Evolutionary conservation across 1,284 basidiomycete species (phyloP).

Genomic region (Cutaneotrichosporon sp.): DNA sequence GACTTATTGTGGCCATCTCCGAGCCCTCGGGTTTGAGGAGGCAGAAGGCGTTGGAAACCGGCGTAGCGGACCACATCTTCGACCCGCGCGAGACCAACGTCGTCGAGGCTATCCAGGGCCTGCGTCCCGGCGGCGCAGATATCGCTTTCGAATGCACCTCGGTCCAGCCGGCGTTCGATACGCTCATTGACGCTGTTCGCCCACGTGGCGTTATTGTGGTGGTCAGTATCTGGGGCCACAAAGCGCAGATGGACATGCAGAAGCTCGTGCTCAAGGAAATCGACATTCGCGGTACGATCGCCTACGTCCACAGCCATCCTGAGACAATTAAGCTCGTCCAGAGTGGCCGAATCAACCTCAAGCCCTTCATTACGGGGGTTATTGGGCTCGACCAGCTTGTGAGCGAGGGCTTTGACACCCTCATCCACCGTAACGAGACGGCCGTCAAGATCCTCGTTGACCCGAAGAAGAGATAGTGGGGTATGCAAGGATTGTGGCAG

Average conservation of each 20-base stretch:
- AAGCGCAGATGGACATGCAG: constrained; percentile 17
- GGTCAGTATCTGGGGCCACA: constrained; percentile 21
- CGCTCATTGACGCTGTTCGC: constrained; percentile 20
- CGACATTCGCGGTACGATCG: constrained; percentile 24
- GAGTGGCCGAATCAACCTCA: constrained; percentile 22
- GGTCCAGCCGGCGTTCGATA: constrained; percentile 22
- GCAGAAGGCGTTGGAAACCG: constrained; percentile 19
- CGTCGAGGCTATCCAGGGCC: constrained; percentile 8
- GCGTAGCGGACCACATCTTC: constrained; percentile 19
- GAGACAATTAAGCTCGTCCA: constrained; percentile 23
- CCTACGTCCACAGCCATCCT: constrained; percentile 23
- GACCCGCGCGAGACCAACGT: constrained; percentile 20
- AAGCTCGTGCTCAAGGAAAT: constrained; percentile 26
- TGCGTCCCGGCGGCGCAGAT: constrained; percentile 21
- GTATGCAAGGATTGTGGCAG: background rate
- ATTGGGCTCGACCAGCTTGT: constrained; percentile 25
- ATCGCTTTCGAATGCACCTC: constrained; percentile 26
- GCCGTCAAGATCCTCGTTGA: constrained; percentile 30
- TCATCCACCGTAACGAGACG: constrained; percentile 26
- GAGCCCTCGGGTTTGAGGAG: constrained; percentile 20
- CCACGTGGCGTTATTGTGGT: constrained; percentile 22
- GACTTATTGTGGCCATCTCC: constrained; percentile 19
- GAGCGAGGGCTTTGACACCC: constrained; percentile 21
- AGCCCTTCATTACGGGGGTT: constrained; percentile 24
- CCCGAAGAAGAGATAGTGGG: constrained; percentile 9